Percentiles rank a stretch among this genome's conserved stretches.
Conservation (phyloP, 768 basidiomycete species). For the Boletus rufocinnamomeus region DNA sequence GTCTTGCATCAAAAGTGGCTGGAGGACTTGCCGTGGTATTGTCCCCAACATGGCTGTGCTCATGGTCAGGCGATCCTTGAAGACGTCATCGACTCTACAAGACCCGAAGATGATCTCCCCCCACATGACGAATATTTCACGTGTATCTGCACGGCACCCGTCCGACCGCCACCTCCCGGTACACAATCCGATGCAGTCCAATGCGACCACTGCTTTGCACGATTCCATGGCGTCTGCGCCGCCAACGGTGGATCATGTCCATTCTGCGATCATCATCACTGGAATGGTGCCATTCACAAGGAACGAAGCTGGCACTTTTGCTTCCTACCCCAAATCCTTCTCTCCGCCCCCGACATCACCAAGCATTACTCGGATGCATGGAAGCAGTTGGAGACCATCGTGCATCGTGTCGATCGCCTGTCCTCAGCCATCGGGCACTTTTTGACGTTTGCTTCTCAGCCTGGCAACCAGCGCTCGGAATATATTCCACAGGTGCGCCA, state of each 20-base stretch:
- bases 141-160: conserved; percentile 77
- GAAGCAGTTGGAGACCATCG: conserved; percentile 77
- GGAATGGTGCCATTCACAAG: conserved; percentile 85
- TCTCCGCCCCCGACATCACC: conserved; percentile 75
- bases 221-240: conserved; percentile 84
- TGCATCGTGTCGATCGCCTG: conserved; percentile 76
- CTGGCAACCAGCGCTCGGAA: conserved; percentile 70
- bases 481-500: conserved; percentile 84
- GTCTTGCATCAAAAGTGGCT: conserved; percentile 70
- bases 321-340: conserved; percentile 69
- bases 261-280: conserved; percentile 89
- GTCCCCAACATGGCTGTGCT: conserved; percentile 60
- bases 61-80: conserved; percentile 68
- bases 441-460: conserved; percentile 67
- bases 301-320: conserved; percentile 84
- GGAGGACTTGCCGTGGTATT: conserved; percentile 78
- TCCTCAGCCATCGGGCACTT: conserved; percentile 79
- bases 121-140: conserved; percentile 82
- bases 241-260: conserved; percentile 90
- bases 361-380: conserved; percentile 79
- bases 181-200: conserved; percentile 81
- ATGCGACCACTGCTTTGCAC: conserved; percentile 85
- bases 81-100: conserved; percentile 74
- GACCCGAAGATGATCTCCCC: conserved; percentile 76
- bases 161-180: conserved; percentile 78